Evolutionary conservation across 2,329 filamentous ascomycete genomes (phyloP).

Genomic region (Xylaria sp.): DNA sequence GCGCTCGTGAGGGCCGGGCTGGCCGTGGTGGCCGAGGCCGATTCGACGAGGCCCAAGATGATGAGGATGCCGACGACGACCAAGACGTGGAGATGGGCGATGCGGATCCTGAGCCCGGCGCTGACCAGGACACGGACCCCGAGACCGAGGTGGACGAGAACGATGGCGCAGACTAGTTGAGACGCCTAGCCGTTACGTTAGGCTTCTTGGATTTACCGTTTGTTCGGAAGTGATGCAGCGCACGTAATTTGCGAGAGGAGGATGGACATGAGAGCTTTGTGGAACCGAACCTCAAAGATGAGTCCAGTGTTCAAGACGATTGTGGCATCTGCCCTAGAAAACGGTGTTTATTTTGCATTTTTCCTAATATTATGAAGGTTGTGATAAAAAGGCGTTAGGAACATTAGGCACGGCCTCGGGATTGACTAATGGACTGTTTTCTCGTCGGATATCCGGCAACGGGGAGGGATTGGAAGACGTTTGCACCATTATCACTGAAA

Average conservation of each 20-base stretch:
- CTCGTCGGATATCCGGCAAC: slow-evolving; percentile 1
- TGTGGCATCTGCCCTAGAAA: slow-evolving; percentile 14
- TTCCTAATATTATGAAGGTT: slow-evolving; percentile 8
- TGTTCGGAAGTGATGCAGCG: neutral
- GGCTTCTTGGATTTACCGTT: neutral
- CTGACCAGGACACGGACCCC: slow-evolving; percentile 43
- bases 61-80: slow-evolving; percentile 45
- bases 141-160: slow-evolving; percentile 51
- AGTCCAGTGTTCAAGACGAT: neutral
- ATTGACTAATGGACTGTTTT: neutral
- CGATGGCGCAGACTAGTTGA: slow-evolving; percentile 43
- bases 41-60: slow-evolving; percentile 45
- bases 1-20: slow-evolving; percentile 36
- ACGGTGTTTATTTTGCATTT: slow-evolving; percentile 28
- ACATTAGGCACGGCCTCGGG: slow-evolving; percentile 15
- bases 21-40: slow-evolving; percentile 42
- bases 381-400: slow-evolving; percentile 34
- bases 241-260: neutral
- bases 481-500: slow-evolving; percentile 27
- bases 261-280: neutral
- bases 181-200: neutral
- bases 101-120: slow-evolving; percentile 30
- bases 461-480: slow-evolving; percentile 6
- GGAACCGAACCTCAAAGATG: neutral
- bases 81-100: slow-evolving; percentile 41